Base-by-base conservation (phyloP, 2,329 filamentous ascomycete species). In the Nothophoma quercina region DNA sequence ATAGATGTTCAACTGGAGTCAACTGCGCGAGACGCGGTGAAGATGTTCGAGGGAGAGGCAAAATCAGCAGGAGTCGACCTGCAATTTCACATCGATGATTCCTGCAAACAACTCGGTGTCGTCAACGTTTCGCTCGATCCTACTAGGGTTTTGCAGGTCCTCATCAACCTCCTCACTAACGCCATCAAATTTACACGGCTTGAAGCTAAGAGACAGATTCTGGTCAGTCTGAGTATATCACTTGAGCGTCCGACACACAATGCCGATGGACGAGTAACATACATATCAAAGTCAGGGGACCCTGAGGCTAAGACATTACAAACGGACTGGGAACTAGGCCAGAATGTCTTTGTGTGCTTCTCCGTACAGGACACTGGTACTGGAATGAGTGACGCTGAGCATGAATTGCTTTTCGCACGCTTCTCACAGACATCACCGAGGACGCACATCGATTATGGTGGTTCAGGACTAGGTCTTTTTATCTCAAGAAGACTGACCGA, bases 121-220 rank as follows among this genome's bases (percentile, higher is more conserved):
- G 62, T 72, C 18, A 72, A 68, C 61, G 70, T 78, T 3, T 67
- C 75, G 4, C 68, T 79, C 0, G 77, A 80, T 56, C 74, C 76
- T 2, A 75, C 68, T 13, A 65, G 77, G 26, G 55, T 78, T 2
- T 55, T 78, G 3, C 77, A 79, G 30, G 72, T 79, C 7, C 51
- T 65, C 5, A 65, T 65, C 19, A 71, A 72, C 12, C 64, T 78
- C 0, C 60, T 79, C 15, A 78, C 77, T 7, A 78, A 78, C 39
- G 72, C 74, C 2, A 76, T 79, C 63, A 79, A 79, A 36, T 79
- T 79, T 58, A 79, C 76, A 0, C 68, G 73, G 10, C 64, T 73
- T 21, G 65, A 70, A n/a, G 40, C 67, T 0, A 41, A 34, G 16
- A 25, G 39, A 15, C 60, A 65, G 13, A 75, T 79, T 38, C 68